These are phyloP conservation scores for Lentinula edodes DNA, from an alignment of 768 basidiomycete genomes.

Conservation along the genomic window DNA sequence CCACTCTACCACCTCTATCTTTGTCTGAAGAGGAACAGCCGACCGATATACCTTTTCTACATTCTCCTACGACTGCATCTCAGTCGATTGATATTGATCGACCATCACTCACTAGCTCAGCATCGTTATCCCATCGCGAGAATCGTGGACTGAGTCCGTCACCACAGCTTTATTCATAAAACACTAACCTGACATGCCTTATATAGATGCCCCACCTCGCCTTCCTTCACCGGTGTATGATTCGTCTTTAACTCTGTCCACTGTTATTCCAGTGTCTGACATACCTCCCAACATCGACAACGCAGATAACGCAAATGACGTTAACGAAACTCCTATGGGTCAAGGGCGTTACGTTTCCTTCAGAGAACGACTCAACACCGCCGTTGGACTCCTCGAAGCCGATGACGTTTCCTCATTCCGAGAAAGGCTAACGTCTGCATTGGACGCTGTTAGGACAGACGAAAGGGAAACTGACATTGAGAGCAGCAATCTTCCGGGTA, in stretches of 20 bases:
- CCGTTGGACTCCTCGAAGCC: slow-evolving; percentile 1
- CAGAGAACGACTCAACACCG: slow-evolving; percentile 5
- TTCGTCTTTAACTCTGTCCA: neutral
- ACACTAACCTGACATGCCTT: neutral
- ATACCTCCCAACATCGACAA: neutral
- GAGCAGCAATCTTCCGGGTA: neutral
- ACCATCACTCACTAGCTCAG: neutral
- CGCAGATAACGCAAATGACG: neutral
- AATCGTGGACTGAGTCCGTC: slow-evolving; percentile 1
- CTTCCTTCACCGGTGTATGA: slow-evolving; percentile 2
- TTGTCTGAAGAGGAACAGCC: slow-evolving; percentile 3
- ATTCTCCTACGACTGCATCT: neutral
- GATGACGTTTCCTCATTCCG: slow-evolving; percentile 2
- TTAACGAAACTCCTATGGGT: neutral
- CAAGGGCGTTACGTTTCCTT: slow-evolving; percentile 1
- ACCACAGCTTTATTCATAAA: neutral
- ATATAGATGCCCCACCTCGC: slow-evolving; percentile 2
- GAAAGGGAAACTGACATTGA: neutral
- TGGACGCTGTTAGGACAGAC: slow-evolving; percentile 2
- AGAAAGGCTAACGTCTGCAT: slow-evolving; percentile 1
- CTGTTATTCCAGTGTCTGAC: neutral
- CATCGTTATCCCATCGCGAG: neutral
- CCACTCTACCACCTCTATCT: slow-evolving; percentile 6
- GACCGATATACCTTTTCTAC: neutral
- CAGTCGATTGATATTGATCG: neutral